These are phyloP conservation scores for Hypoxylon rubiginosum DNA, from an alignment of 2,329 filamentous ascomycete species.

Conservation along the genomic window DNA sequence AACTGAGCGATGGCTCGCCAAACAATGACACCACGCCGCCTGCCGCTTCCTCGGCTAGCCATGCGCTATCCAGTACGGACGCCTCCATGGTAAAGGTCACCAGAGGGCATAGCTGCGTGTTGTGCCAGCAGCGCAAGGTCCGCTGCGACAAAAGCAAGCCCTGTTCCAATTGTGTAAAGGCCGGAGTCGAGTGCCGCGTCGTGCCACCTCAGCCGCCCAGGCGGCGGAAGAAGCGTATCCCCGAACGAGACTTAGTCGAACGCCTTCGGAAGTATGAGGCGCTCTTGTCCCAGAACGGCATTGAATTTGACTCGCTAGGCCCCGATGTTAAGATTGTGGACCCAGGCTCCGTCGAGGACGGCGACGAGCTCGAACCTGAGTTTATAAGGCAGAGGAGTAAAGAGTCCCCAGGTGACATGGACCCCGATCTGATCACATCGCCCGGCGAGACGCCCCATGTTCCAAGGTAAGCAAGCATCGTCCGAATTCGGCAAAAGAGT, in stretches of 20 bases:
- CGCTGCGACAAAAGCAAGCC: constrained; percentile 80
- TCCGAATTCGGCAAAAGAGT: not conserved
- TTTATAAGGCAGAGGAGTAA: constrained; percentile 64
- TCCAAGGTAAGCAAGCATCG: constrained; percentile 46
- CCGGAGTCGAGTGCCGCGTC: constrained; percentile 72
- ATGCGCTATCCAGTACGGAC: constrained; percentile 55
- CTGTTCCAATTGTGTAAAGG: constrained; percentile 76
- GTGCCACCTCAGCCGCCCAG: constrained; percentile 69
- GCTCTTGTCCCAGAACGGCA: constrained; percentile 73
- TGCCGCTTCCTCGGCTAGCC: constrained; percentile 47
- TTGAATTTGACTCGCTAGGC: constrained; percentile 77
- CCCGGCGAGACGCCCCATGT: constrained; percentile 49
- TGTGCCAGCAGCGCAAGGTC: constrained; percentile 82
- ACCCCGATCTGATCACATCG: constrained; percentile 52
- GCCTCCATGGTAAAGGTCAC: constrained; percentile 67
- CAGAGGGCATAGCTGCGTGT: constrained; percentile 74
- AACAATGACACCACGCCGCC: constrained; percentile 49
- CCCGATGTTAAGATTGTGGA: constrained; percentile 61
- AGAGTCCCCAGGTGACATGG: constrained; percentile 64
- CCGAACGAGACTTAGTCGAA: constrained; percentile 78
- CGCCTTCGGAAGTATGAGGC: constrained; percentile 77
- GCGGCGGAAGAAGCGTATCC: constrained; percentile 72
- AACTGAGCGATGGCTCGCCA: constrained; percentile 47
- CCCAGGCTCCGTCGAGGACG: constrained; percentile 61
- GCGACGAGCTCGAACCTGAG: constrained; percentile 69